Evolutionary conservation across 805 yeast genomes (phyloP), one percentile per base, ranked within the genome.

Genomic region (Candida quercuum): DNA sequence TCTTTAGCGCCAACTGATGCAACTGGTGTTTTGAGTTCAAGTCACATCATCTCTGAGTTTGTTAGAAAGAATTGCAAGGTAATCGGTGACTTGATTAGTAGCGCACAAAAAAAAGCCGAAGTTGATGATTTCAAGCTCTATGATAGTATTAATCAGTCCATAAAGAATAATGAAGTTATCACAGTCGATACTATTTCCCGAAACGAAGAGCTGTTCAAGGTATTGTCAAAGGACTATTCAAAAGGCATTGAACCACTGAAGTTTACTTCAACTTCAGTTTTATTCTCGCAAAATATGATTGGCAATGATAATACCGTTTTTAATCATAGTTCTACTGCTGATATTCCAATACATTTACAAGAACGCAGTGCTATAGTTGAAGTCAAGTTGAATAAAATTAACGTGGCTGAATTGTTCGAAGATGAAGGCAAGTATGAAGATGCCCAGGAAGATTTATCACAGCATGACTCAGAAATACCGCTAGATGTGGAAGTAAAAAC

Each of bases 41-140:
- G 66, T 38, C 67, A 59, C 40, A 66, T 60, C 40, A 64, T 68
- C 31, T 69, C 78, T 17, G 81, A 74, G 37, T 66, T 61, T 46
- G 80, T 85, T 5, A 67, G 93, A 34, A 56, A 72, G 17, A 69
- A 74, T 52, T 72, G 83, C 2, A 69, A 70, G 40, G 73, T 68
- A 30, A 51, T 88, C 26, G 80, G 87, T 0, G 67, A 63, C n/a
- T 43, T 85, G 23, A 74, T 87, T 2, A 62, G 69, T 20, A 43
- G 34, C 32, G 32, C 51, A 8, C 31, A 54, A 14, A 47, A 50
- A n/a, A 42, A 47, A 3, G 16, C 42, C 3, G 55, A 48, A 24
- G 58, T 53, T 9, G 61, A 64, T 37, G 74, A 70, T 45, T 49
- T 64, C 53, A 54, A 57, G 14, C 44, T 65, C 33, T 57, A 61